Conservation (phyloP, 352 stramenopile species). For the Plasmopara halstedii region DNA sequence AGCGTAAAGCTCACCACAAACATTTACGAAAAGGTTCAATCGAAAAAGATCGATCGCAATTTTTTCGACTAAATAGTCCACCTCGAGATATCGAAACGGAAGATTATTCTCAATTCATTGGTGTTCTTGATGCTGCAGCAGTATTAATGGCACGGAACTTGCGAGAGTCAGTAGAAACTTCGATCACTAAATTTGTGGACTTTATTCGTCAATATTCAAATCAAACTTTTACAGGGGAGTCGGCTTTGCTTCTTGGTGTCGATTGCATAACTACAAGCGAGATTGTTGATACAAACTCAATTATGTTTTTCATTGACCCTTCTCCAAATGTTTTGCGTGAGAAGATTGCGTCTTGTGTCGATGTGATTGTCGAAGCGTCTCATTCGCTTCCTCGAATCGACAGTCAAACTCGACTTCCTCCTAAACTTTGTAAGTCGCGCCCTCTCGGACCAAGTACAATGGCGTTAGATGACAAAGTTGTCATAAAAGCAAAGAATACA, state of each 20-base stretch:
- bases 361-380: constrained; percentile 68
- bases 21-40: constrained; percentile 35
- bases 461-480: constrained; percentile 65
- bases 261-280: constrained; percentile 31
- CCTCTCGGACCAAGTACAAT: constrained; percentile 83
- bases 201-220: constrained; percentile 75
- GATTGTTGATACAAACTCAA: constrained; percentile 12
- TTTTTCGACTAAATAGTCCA: constrained; percentile 5
- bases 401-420: constrained; percentile 63
- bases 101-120: constrained; percentile 48
- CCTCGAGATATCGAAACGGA: constrained; percentile 35
- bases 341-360: constrained; percentile 55
- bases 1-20: constrained; percentile 21
- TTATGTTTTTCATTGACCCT: constrained; percentile 59
- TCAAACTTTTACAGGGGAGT: constrained; percentile 42
- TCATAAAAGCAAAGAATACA: constrained; percentile 57
- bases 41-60: constrained; percentile 14
- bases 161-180: constrained; percentile 78
- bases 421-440: constrained; percentile 43
- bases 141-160: constrained; percentile 89
- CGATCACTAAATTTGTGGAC: constrained; percentile 52
- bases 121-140: constrained; percentile 70
- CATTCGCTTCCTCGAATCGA: constrained; percentile 89
- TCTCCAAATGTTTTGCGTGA: constrained; percentile 44
- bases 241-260: constrained; percentile 51